A percentile compares a stretch with the other conserved stretches of the same genome.
These are phyloP conservation scores for Candida hungchunana DNA, from an alignment of 805 yeast species.

Conservation along the genomic window DNA sequence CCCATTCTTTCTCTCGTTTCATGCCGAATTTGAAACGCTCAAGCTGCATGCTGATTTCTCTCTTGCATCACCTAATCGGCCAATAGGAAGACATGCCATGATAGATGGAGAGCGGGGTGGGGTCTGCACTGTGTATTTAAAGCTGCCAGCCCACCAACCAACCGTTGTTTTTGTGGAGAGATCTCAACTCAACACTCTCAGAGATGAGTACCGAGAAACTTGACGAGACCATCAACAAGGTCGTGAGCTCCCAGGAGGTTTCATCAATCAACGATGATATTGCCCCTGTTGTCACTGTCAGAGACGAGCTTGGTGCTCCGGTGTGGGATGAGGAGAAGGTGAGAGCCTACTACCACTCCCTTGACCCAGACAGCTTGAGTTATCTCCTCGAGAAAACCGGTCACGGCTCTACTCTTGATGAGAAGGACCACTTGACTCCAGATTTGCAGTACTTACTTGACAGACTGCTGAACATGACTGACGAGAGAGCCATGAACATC, in stretches of 20 bases:
- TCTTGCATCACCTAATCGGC: no score
- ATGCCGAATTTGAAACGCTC: no score
- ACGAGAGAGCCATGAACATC: constrained; percentile 23
- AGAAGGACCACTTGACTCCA: constrained; percentile 12
- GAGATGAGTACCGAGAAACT: no score
- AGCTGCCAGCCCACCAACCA: no score
- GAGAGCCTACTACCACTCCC: constrained; percentile 7
- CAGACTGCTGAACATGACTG: constrained; percentile 18
- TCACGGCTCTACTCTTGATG: constrained; percentile 13
- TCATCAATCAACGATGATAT: not conserved
- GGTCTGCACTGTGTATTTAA: no score
- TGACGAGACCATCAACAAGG: no score
- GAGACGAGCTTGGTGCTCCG: constrained; percentile 2
- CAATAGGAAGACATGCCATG: no score
- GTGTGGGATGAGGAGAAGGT: constrained; percentile 13
- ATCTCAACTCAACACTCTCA: no score
- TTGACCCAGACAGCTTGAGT: constrained; percentile 4
- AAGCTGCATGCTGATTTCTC: no score
- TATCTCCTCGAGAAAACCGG: constrained; percentile 16
- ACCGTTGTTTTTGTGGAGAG: no score
- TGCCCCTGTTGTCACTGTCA: not conserved
- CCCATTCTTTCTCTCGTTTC: no score
- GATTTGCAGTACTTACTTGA: constrained; percentile 15
- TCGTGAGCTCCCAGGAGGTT: constrained; percentile 6
- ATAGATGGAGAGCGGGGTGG: no score